Evolutionary conservation across 192 early-diverging fungal species (phyloP).

Genomic region (Gonapodya sp.): DNA sequence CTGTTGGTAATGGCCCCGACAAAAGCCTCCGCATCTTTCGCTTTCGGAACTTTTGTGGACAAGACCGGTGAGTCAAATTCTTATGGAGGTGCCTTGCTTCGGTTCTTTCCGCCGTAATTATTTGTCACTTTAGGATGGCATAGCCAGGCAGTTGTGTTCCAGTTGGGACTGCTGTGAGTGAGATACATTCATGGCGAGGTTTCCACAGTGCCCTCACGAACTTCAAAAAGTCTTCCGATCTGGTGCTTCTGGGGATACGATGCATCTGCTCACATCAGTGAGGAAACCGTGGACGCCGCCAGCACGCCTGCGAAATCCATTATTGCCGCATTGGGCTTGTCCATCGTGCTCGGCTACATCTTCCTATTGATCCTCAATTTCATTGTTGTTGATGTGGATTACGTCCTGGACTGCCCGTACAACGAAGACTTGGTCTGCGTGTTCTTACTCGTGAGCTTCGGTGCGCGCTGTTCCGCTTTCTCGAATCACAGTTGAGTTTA

Average conservation of each 20-base stretch:
- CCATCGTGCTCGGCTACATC: neutral
- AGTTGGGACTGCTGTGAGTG: neutral
- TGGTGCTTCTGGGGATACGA: neutral
- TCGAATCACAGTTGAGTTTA: neutral
- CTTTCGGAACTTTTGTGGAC: neutral
- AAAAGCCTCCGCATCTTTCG: neutral
- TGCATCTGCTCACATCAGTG: conserved; percentile 5
- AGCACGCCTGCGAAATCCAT: neutral
- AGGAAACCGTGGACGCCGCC: conserved; percentile 6
- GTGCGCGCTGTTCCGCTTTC: neutral
- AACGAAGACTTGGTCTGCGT: neutral
- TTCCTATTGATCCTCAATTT: neutral
- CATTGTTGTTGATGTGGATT: neutral
- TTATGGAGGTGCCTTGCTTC: no score
- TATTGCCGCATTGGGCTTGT: neutral
- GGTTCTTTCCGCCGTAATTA: no score
- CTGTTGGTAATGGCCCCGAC: neutral
- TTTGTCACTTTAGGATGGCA: no score
- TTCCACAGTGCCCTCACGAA: neutral
- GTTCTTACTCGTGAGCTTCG: neutral
- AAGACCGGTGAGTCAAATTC: neutral
- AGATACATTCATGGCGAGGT: neutral
- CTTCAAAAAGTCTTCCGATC: neutral
- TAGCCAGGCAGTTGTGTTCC: neutral
- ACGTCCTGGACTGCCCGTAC: neutral